Conservation (phyloP, 495 filamentous ascomycete species). For the Aspergillus hancockii region DNA sequence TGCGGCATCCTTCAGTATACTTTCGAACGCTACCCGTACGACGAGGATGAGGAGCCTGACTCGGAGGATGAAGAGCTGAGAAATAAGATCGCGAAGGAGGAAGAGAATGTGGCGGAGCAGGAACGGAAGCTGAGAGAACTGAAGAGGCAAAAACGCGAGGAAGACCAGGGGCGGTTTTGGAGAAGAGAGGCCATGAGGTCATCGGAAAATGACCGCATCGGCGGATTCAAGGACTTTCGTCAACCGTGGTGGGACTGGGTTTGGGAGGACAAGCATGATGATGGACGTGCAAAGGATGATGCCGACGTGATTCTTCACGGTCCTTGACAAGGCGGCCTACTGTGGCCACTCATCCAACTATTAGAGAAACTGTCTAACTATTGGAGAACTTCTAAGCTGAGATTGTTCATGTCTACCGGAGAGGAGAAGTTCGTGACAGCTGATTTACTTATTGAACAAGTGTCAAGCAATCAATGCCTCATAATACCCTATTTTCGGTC, state of each 20-base stretch:
- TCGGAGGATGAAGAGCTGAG: slow-evolving; percentile 12
- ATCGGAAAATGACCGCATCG: slow-evolving; percentile 16
- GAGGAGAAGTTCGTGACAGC: neutral
- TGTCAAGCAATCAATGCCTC: neutral
- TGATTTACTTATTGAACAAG: neutral
- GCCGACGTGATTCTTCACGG: slow-evolving; percentile 2
- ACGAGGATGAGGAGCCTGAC: slow-evolving; percentile 11
- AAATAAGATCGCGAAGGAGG: slow-evolving; percentile 13
- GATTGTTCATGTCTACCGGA: slow-evolving; percentile 2
- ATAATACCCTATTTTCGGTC: slow-evolving; percentile 10
- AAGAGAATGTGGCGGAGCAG: slow-evolving; percentile 16
- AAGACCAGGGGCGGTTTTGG: slow-evolving; percentile 11
- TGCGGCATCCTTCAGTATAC: slow-evolving; percentile 28
- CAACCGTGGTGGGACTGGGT: slow-evolving; percentile 33
- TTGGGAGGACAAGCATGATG: slow-evolving; percentile 24
- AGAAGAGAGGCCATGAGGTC: slow-evolving; percentile 13
- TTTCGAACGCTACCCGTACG: slow-evolving; percentile 25
- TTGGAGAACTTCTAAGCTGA: too few relatives aligned
- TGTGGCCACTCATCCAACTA: neutral
- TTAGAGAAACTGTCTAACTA: neutral
- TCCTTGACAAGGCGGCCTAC: neutral
- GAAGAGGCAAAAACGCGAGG: slow-evolving; percentile 18
- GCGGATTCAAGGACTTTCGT: slow-evolving; percentile 15
- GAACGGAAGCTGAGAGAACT: slow-evolving; percentile 14
- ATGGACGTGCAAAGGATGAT: slow-evolving; percentile 11